Conservation (phyloP, 257 asterid genomes). For the Solanum pinnatisectum region DNA sequence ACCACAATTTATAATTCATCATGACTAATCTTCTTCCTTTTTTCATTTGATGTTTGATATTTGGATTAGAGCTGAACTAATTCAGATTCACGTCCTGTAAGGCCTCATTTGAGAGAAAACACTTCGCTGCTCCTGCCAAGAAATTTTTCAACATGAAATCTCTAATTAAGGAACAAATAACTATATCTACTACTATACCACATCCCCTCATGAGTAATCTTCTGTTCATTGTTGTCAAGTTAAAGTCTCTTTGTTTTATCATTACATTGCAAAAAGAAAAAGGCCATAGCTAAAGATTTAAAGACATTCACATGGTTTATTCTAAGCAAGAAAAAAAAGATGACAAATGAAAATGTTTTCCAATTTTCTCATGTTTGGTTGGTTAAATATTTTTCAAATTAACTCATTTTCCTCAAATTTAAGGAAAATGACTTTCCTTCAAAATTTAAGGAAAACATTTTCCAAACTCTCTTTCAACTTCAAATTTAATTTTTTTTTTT, state of each 20-base stretch:
- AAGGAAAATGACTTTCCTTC: too few relatives aligned
- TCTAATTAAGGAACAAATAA: background rate
- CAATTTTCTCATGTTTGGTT: too few relatives aligned
- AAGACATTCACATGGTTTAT: background rate
- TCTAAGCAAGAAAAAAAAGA: background rate
- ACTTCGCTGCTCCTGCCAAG: rapidly evolving
- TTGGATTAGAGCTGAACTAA: background rate
- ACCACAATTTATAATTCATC: background rate
- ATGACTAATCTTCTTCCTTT: background rate
- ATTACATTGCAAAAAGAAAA: background rate
- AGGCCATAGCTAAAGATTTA: background rate
- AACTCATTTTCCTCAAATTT: too few relatives aligned
- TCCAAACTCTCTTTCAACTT: too few relatives aligned
- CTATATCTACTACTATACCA: too few relatives aligned
- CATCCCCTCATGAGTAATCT: background rate
- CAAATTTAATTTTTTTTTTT: too few relatives aligned
- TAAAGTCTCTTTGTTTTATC: background rate
- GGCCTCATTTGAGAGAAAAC: background rate
- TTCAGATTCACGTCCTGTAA: rapidly evolving
- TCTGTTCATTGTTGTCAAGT: background rate
- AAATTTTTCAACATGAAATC: background rate
- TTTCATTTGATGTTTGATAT: background rate
- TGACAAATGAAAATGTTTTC: background rate
- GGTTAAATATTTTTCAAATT: too few relatives aligned
- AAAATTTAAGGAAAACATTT: too few relatives aligned